Percentiles rank a stretch among this genome's conserved stretches.
Evolutionary conservation across 352 stramenopile genomes (phyloP).

Genomic region (Halophytophthora polymorphica): DNA sequence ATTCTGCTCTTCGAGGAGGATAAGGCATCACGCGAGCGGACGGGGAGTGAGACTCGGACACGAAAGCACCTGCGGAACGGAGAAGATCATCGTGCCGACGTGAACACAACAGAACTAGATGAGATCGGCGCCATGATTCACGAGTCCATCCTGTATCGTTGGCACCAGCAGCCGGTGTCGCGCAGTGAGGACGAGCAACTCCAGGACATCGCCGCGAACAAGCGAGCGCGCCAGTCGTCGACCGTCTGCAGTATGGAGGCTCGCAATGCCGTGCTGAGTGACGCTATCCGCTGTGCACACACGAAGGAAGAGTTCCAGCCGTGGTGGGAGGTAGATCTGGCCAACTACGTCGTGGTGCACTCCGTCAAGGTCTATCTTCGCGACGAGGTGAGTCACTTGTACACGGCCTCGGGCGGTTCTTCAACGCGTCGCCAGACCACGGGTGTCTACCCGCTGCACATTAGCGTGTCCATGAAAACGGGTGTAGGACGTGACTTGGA

Average conservation of each 20-base stretch:
- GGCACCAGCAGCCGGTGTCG: constrained; percentile 21
- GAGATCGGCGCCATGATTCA: constrained; percentile 35
- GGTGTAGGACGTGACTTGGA: constrained; percentile 53
- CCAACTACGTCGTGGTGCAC: constrained; percentile 47
- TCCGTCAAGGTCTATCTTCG: constrained; percentile 45
- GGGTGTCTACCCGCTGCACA: constrained; percentile 46
- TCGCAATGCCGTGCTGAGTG: constrained; percentile 29
- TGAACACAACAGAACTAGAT: constrained; percentile 1
- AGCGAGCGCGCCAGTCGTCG: constrained; percentile 45
- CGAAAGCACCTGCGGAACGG: not conserved
- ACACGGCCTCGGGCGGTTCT: constrained; percentile 9
- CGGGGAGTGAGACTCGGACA: not conserved
- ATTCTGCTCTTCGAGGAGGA: constrained; percentile 34
- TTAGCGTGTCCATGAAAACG: constrained; percentile 65
- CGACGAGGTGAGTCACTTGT: constrained; percentile 34
- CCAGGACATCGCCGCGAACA: constrained; percentile 35
- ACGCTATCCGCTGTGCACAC: constrained; percentile 29
- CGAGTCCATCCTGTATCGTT: constrained; percentile 31
- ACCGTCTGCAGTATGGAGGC: constrained; percentile 37
- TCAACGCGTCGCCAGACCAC: constrained; percentile 11
- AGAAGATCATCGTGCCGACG: not conserved
- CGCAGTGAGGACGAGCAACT: constrained; percentile 13
- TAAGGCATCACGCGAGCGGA: not conserved
- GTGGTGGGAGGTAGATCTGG: constrained; percentile 57
- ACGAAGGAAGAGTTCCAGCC: constrained; percentile 51